Evolutionary conservation across 2,329 filamentous ascomycete species (phyloP).

Genomic region (Fusarium sulawesiense): DNA sequence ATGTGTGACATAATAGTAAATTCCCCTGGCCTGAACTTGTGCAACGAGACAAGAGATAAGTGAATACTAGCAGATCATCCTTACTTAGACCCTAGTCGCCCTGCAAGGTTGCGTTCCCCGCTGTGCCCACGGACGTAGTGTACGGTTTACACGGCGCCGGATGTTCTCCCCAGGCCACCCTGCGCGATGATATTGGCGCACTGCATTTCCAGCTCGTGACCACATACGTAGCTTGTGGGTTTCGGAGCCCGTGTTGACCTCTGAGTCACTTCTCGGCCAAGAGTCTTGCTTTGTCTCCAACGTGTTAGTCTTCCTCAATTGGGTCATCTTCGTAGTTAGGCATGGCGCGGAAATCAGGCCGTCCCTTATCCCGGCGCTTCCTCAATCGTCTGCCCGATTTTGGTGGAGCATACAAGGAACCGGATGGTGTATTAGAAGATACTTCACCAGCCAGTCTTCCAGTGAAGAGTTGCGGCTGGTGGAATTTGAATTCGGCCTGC

Average conservation of each 20-base stretch:
- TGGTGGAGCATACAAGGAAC: conserved; percentile 2
- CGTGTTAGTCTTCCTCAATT: conserved; percentile 46
- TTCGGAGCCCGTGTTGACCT: not conserved
- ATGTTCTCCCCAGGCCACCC: conserved; percentile 14
- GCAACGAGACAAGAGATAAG: conserved; percentile 22
- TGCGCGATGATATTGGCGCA: conserved; percentile 26
- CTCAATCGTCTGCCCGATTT: conserved; percentile 26
- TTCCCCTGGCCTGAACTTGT: conserved; percentile 13
- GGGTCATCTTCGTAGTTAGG: conserved; percentile 50
- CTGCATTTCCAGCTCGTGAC: conserved; percentile 30
- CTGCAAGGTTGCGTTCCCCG: conserved; percentile 22
- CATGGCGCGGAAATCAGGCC: conserved; percentile 51
- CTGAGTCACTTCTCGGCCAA: conserved; percentile 10
- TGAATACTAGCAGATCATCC: conserved; percentile 10
- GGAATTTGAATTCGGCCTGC: conserved; percentile 44
- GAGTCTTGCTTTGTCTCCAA: conserved; percentile 13
- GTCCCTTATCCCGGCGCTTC: conserved; percentile 39
- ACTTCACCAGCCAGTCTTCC: conserved; percentile 44
- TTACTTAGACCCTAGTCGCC: not conserved
- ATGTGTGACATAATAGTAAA: conserved; percentile 17
- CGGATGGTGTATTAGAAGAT: not conserved
- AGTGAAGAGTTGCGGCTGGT: conserved; percentile 49
- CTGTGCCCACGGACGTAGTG: not conserved
- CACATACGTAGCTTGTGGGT: conserved; percentile 23
- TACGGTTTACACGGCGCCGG: conserved; percentile 16